Percentiles rank a stretch among this genome's conserved stretches.
These are phyloP conservation scores for Naganishia vaughanmartiniae DNA, from an alignment of 768 basidiomycete species.

Conservation along the genomic window DNA sequence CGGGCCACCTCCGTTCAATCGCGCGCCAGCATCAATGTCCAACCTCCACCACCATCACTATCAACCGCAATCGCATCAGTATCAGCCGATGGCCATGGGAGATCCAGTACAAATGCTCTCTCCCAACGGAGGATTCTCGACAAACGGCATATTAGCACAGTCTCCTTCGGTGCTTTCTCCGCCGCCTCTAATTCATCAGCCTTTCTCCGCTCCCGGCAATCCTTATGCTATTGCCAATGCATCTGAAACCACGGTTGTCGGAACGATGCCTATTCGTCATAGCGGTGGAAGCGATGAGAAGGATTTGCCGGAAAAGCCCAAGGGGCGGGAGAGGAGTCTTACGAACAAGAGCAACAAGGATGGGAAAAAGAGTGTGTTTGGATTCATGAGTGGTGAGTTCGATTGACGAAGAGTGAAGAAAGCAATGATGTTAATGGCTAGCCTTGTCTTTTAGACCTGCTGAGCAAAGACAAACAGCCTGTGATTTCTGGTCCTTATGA, in stretches of 20 bases:
- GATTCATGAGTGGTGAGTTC: constrained; percentile 48
- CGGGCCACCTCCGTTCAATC: constrained; percentile 7
- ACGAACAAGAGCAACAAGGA: constrained; percentile 50
- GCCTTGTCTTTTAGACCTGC: constrained; percentile 36
- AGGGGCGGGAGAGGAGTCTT: constrained; percentile 44
- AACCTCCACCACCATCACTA: constrained; percentile 14
- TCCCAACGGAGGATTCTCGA: background rate
- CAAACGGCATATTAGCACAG: background rate
- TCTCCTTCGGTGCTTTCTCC: constrained; percentile 19
- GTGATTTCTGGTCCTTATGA: constrained; percentile 98
- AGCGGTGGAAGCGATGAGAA: constrained; percentile 37
- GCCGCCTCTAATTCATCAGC: constrained; percentile 42
- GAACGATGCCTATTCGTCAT: constrained; percentile 15
- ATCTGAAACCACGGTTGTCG: constrained; percentile 11
- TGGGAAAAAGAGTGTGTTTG: constrained; percentile 51
- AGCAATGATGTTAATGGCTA: background rate
- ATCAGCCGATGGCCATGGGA: constrained; percentile 16
- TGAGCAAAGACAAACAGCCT: constrained; percentile 50
- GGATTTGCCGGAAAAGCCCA: constrained; percentile 48
- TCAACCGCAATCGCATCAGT: constrained; percentile 12
- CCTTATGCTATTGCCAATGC: constrained; percentile 35
- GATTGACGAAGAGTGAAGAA: background rate
- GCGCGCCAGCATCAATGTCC: constrained; percentile 29
- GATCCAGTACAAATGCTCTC: background rate
- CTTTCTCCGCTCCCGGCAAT: constrained; percentile 41